A percentile compares a stretch with the other conserved stretches of the same genome.
Conservation (phyloP, 495 filamentous ascomycete species). For the Wilcoxina mikolae region DNA sequence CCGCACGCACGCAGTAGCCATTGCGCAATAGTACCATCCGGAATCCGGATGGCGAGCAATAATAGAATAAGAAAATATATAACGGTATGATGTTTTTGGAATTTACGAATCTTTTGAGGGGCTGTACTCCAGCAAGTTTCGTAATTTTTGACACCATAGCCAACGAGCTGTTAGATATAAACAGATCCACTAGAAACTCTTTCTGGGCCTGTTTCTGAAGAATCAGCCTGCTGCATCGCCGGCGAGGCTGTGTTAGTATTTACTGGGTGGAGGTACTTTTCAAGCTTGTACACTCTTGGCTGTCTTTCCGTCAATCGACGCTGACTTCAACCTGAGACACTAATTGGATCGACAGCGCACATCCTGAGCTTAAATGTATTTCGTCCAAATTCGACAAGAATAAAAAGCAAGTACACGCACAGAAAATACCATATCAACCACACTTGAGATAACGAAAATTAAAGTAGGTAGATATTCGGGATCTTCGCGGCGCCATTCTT, state of each 20-base stretch:
- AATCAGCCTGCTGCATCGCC: background rate
- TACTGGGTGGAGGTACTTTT: background rate
- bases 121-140: background rate
- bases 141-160: background rate
- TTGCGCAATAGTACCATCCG: too few relatives aligned
- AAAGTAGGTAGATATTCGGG: too few relatives aligned
- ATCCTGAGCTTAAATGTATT: background rate
- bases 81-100: too few relatives aligned
- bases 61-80: too few relatives aligned
- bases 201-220: background rate
- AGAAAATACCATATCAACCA: too few relatives aligned
- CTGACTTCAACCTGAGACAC: constrained; percentile 4
- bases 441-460: too few relatives aligned
- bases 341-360: background rate
- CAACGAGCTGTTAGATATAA: background rate
- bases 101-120: too few relatives aligned
- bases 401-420: too few relatives aligned
- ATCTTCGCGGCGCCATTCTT: too few relatives aligned
- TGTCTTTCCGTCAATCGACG: too few relatives aligned
- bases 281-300: background rate
- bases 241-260: background rate
- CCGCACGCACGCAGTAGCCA: too few relatives aligned
- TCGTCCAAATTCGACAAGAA: constrained; percentile 1
- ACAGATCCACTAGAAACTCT: background rate
- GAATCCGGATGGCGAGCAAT: too few relatives aligned